Evolutionary conservation across 2,329 filamentous ascomycete genomes (phyloP).

Genomic region (Scedosporium dehoogii): DNA sequence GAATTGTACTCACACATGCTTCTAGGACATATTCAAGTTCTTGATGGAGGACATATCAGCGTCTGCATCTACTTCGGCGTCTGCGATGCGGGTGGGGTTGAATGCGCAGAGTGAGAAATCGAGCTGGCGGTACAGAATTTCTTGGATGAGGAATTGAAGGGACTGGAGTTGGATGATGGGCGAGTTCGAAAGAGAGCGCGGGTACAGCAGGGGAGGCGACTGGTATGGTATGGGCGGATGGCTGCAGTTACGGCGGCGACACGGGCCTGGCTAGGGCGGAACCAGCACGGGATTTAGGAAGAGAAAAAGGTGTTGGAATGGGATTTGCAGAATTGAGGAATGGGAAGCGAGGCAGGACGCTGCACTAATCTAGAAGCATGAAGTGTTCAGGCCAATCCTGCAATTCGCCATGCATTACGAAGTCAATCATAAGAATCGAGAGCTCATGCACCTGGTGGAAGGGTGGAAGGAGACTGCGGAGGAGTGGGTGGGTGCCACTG

Average conservation of each 20-base stretch:
- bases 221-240: background rate
- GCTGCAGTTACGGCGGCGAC: background rate
- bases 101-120: background rate
- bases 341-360: no score
- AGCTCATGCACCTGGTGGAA: no score
- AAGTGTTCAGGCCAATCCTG: no score
- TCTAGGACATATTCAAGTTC: conserved; percentile 7
- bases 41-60: conserved; percentile 6
- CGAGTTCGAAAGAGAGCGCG: background rate
- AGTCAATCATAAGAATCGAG: no score
- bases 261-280: background rate
- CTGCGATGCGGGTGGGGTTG: background rate
- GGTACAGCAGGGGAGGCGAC: background rate
- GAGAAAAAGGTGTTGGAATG: no score
- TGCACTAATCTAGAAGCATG: no score
- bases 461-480: no score
- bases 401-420: no score
- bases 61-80: conserved; percentile 1
- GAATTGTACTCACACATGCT: conserved; percentile 5
- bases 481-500: no score
- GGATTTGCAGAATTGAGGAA: no score
- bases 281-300: no score
- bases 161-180: background rate
- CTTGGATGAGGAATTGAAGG: background rate
- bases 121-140: background rate